Base-by-base conservation (phyloP, 257 asterid genomes). In the Capsicum baccatum region DNA sequence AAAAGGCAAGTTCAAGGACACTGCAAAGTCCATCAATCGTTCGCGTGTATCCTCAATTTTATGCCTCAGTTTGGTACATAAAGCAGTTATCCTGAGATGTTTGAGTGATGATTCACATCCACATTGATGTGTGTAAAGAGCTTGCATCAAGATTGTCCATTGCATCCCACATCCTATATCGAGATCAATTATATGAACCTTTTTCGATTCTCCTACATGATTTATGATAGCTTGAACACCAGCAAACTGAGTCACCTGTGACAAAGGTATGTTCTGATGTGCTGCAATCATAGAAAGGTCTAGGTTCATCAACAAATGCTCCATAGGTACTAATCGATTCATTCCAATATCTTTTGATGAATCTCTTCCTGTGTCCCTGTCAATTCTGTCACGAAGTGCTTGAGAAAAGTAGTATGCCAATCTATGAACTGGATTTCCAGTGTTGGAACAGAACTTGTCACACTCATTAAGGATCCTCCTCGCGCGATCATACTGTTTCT, bases 61-160 rank as follows among this genome's bases (percentile, higher is more conserved):
- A 35, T 74, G 67, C 62, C 68, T 86, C 0, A 92, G 81, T 39
- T 80, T 83, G 5, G 85, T 87, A 54, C 92, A 93, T 0, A 93
- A 48, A 39, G 94, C 92, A n/a, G 93, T 94, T 64, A 92, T 81
- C 91, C 86, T 92, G 35, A 92, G 90, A 87, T 84, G 89, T 35
- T 91, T 90, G 15, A 91, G 6, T 33, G 86, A 87, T 58, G 48
- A 26, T 52, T 79, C 85, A 12, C 48, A 19, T 52, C 76, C 86
- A 10, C 33, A 8, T 67, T 91, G 88, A 63, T 82, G 56, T 50
- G 79, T 83, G 6, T 88, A 90, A 5, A 94, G 90, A 55, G 93
- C 97, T 79, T 94, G 98, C 96, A 94, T 92, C 87, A 92, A 76
- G 55, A 92, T 87, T 35, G 86, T 88, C 86, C 86, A 87, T 0